Evolutionary conservation across 768 basidiomycete genomes (phyloP), one percentile per base, ranked within the genome.

Genomic region (Leccinellum luteum): DNA sequence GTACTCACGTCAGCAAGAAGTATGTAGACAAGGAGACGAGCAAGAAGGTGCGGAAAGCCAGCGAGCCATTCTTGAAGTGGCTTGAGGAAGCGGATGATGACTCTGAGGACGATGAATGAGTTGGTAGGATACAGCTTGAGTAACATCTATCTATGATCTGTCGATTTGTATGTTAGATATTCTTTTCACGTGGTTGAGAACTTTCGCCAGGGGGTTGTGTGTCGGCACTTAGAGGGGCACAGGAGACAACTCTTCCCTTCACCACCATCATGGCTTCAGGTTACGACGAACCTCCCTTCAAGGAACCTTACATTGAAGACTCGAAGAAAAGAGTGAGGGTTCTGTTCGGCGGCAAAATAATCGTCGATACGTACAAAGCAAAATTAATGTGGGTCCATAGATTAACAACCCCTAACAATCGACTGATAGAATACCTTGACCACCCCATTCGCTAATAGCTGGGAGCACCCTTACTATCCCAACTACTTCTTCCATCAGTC

Each of bases 61-160:
- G 90, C 62, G 94, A 92, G 71, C 94, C 95, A 0, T 98, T 98
- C 80, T 76, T 98, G 69, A 94, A 94, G 85, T 96, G 93, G 93
- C 83, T 96, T 19, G 87, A 86, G 55, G 91, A 93, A 71, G 93
- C 93, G 8, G 92, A 94, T 27, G 87, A 87, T 63, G 89, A 89
- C 51, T 64, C 68, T 1, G 65, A 60, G 23, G 64, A 81, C 17
- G 70, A 68, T n/a, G 65, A 66, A 47, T 74, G 19, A 63, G 32
- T 31, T 21, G 35, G 8, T 45, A 28, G 4, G 4, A 51, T 34
- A 54, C 17, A 43, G 57, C 28, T 47, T 0, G 12, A 19, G 12
- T 17, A 38, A 38, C 17, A 38, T 21, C 9, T 45, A 51, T 56
- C 13, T 55, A 52, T 56, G 64, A 69, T 66, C 49, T 62, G 41